Evolutionary conservation across 2,329 filamentous ascomycete species (phyloP).

Genomic region (Aspergillus unguis): DNA sequence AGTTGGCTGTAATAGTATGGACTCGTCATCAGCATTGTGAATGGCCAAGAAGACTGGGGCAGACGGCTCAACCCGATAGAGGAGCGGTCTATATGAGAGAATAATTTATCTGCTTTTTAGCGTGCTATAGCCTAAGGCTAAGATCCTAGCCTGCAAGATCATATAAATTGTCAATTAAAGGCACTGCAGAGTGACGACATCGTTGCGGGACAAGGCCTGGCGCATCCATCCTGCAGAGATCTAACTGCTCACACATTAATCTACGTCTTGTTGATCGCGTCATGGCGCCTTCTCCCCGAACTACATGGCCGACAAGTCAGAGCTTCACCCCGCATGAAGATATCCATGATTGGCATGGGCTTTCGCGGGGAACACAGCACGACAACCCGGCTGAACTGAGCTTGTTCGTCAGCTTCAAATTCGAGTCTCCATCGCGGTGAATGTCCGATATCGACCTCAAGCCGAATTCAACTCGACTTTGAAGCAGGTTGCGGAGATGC

Average conservation of each 20-base stretch:
- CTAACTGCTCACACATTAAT: background rate
- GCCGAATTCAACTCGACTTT: too few relatives aligned
- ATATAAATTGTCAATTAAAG: background rate
- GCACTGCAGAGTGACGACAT: conserved; percentile 15
- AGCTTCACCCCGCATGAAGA: background rate
- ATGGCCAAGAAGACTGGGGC: conserved; percentile 1
- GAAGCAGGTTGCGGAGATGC: too few relatives aligned
- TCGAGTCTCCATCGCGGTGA: too few relatives aligned
- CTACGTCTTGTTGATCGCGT: conserved; percentile 2
- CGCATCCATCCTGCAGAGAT: conserved; percentile 14
- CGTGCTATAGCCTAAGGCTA: background rate
- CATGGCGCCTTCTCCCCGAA: conserved; percentile 4
- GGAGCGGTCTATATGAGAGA: background rate
- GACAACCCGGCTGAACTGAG: background rate
- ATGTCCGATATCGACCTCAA: too few relatives aligned
- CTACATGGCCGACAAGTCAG: background rate
- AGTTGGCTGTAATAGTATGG: background rate
- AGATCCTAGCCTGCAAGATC: conserved; percentile 1
- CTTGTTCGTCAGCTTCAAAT: too few relatives aligned
- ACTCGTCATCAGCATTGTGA: background rate
- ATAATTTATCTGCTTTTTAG: too few relatives aligned
- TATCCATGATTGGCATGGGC: background rate
- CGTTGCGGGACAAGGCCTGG: conserved; percentile 6
- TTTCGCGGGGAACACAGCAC: background rate
- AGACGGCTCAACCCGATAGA: conserved; percentile 8